Conservation (phyloP, 1,284 basidiomycete genomes). For the Coniferiporia sulphurascens region DNA sequence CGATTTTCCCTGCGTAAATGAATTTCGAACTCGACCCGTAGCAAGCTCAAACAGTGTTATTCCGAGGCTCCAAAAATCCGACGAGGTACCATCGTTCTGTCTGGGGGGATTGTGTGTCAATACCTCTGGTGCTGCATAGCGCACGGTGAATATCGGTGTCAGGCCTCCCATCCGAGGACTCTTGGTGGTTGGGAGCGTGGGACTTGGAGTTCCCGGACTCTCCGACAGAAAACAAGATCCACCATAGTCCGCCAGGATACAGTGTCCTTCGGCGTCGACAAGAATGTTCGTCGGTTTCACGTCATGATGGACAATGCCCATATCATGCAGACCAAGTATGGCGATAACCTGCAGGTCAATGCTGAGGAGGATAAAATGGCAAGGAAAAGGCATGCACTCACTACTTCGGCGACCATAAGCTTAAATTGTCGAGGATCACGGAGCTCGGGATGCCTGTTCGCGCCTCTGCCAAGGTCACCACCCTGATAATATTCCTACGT, state of each 20-base stretch:
- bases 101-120: not conserved
- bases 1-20: not conserved
- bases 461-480: constrained; percentile 8
- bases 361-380: not conserved
- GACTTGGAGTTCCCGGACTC: not conserved
- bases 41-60: constrained; percentile 13
- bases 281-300: constrained; percentile 13
- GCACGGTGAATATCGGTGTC: constrained; percentile 9
- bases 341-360: constrained; percentile 2
- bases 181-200: not conserved
- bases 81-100: not conserved
- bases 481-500: constrained; percentile 12
- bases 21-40: constrained; percentile 1
- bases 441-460: constrained; percentile 1
- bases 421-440: constrained; percentile 9
- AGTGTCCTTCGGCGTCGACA: constrained; percentile 14
- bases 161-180: not conserved
- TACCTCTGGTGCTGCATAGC: constrained; percentile 12
- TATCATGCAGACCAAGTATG: constrained; percentile 10
- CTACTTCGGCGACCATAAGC: constrained; percentile 15
- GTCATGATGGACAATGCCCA: constrained; percentile 13
- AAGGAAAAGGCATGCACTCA: not conserved
- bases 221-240: constrained; percentile 3
- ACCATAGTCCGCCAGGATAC: constrained; percentile 10
- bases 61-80: constrained; percentile 11